Evolutionary conservation across 1,284 basidiomycete species (phyloP), one percentile per base, ranked within the genome.

Genomic region (Bondarzewia mesenterica): DNA sequence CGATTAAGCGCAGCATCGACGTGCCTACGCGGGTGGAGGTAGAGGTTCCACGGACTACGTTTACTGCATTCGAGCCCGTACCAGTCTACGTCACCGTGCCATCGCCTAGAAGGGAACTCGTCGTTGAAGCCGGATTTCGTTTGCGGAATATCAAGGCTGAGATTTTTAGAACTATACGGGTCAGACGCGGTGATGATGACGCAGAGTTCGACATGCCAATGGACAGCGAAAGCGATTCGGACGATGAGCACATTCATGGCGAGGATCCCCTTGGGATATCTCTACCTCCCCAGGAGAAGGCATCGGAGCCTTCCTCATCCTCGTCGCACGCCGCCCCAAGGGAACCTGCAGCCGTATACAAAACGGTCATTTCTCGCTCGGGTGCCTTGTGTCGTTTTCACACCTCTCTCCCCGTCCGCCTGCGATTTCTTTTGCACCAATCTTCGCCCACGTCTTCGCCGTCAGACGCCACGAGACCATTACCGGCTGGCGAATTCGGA

Each of bases 371-470:
- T 25, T 80, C 85, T 2, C 75, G 82, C 10, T 88, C 87, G 14
- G 87, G 87, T 35, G 85, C 85, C 27, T 80, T 85, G 26, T 89
- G 87, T 65, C 79, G 85, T 38, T 85, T 90, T 57, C 86, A 90
- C 58, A 77, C 81, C 1, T 74, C 78, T 32, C 73, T 73, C 16
- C 69, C 84, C 1, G 73, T 90, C 42, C 79, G 74, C 48, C 66
- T 89, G 25, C 80, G 88, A 15, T 82, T 89, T 47, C 64, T 90
- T 15, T 66, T 90, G 20, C 85, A 84, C 61, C 80, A 78, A 42
- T 65, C 72, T 10, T 68, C 69, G 2, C 72, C 77, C n/a, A 65
- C 72, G 44, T 65, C 69, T 14, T 76, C 81, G 4, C 77, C 82
- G 4, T 61, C 70, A n/a, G 68, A 75, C 50, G 63, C 69, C 64